phyloP scores from a whole-genome alignment of 2,329 filamentous ascomycete species.

The Diaporthe sp. region DNA sequence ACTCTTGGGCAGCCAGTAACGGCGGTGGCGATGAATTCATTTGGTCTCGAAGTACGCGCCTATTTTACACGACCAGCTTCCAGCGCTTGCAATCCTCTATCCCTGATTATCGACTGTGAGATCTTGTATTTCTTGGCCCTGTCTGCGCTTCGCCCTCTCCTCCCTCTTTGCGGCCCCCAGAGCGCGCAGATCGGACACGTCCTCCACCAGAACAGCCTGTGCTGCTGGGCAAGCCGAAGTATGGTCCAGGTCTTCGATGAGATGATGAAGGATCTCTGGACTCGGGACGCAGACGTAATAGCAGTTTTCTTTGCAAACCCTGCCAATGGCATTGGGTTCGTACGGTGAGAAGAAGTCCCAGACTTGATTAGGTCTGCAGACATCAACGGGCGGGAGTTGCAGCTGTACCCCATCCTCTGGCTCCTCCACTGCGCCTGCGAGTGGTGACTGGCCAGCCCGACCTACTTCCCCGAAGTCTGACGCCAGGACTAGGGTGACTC shows the following conservation, averaged over 20 bases:
- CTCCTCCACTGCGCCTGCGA: background rate
- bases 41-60: no score
- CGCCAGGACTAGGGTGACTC: background rate
- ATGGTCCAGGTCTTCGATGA: background rate
- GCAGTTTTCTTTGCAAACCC: background rate
- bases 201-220: background rate
- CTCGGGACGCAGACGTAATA: background rate
- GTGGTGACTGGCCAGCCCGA: background rate
- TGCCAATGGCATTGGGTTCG: background rate
- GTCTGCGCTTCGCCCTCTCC: background rate
- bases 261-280: background rate
- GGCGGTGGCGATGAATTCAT: no score
- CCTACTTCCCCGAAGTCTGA: no score
- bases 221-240: background rate
- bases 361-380: background rate
- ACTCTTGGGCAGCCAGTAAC: no score
- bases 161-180: background rate
- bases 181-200: background rate
- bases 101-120: no score
- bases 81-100: no score
- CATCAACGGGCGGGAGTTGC: background rate
- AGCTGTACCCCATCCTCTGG: background rate
- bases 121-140: background rate
- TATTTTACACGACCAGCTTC: no score
- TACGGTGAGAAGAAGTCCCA: conserved; percentile 15